These are phyloP conservation scores for Fusarium transvaalense DNA, from an alignment of 2,329 filamentous ascomycete species.

Conservation along the genomic window DNA sequence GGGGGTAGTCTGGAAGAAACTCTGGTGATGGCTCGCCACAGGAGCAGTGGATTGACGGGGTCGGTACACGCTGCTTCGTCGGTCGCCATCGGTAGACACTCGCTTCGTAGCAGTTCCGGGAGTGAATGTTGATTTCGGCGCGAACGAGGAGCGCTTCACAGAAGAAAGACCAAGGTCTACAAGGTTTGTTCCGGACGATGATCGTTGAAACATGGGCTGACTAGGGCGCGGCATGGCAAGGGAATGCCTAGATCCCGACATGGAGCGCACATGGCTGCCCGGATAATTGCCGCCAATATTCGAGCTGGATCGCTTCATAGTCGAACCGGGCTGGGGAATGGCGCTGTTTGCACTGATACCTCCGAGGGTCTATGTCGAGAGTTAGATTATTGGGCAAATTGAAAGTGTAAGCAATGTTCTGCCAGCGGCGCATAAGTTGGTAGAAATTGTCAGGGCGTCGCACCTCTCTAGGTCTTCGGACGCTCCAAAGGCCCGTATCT, in stretches of 20 bases:
- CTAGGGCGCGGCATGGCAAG: constrained; percentile 85
- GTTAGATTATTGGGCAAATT: constrained; percentile 32
- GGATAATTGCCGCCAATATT: constrained; percentile 75
- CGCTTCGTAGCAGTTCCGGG: constrained; percentile 60
- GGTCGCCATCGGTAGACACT: constrained; percentile 64
- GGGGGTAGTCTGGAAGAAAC: constrained; percentile 92
- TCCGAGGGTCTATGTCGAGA: constrained; percentile 78
- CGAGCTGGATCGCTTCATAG: constrained; percentile 92
- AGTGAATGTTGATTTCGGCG: constrained; percentile 75
- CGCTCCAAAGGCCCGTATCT: constrained; percentile 89
- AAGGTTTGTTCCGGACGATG: constrained; percentile 84
- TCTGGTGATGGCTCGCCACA: constrained; percentile 85
- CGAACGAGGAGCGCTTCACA: constrained; percentile 84
- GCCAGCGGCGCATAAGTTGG: constrained; percentile 37
- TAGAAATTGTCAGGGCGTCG: constrained; percentile 21
- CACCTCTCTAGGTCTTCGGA: constrained; percentile 91
- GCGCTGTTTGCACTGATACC: constrained; percentile 84
- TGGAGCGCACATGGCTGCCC: constrained; percentile 79
- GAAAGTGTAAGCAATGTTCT: constrained; percentile 1
- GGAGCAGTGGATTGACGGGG: constrained; percentile 75
- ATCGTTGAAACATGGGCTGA: constrained; percentile 88
- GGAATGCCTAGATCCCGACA: constrained; percentile 86
- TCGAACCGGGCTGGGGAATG: constrained; percentile 91
- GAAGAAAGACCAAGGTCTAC: constrained; percentile 85
- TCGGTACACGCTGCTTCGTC: constrained; percentile 87